Evolutionary conservation across 2,329 filamentous ascomycete genomes (phyloP).

Genomic region (Fusarium xyrophilum): DNA sequence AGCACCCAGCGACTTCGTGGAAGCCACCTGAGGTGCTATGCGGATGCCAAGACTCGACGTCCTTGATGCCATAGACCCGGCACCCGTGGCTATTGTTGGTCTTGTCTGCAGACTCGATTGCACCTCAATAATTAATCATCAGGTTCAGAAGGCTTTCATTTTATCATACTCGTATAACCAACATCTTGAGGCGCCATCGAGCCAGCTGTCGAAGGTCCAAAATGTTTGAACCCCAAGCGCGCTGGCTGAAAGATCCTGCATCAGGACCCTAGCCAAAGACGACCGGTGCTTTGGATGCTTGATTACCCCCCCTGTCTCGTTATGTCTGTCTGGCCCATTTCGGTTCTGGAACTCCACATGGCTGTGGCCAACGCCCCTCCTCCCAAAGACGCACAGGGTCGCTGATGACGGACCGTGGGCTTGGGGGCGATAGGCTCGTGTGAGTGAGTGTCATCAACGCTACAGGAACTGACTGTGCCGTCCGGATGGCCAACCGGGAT

Average conservation of each 20-base stretch:
- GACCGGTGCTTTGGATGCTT: conserved; percentile 20
- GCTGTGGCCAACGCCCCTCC: conserved; percentile 32
- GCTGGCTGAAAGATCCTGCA: conserved; percentile 30
- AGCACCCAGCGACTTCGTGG: neutral
- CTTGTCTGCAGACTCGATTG: neutral
- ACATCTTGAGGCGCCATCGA: neutral
- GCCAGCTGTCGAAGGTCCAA: conserved; percentile 4
- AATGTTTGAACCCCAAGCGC: conserved; percentile 11
- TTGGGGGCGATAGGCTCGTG: conserved; percentile 32
- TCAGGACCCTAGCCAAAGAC: conserved; percentile 20
- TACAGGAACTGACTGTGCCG: conserved; percentile 28
- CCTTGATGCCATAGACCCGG: conserved; percentile 17
- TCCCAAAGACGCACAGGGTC: conserved; percentile 31
- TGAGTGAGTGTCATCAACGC: conserved; percentile 10
- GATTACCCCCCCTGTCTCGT: conserved; percentile 9
- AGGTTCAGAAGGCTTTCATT: neutral
- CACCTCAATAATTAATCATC: neutral
- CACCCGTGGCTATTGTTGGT: neutral
- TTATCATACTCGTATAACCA: neutral
- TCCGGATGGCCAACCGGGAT: conserved; percentile 31
- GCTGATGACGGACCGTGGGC: conserved; percentile 29
- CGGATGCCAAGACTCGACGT: conserved; percentile 16
- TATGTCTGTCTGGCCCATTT: conserved; percentile 29
- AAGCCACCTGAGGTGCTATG: neutral
- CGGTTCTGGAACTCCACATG: conserved; percentile 32